Base-by-base conservation (phyloP, 257 asterid genomes). In the Verbascum thapsus region DNA sequence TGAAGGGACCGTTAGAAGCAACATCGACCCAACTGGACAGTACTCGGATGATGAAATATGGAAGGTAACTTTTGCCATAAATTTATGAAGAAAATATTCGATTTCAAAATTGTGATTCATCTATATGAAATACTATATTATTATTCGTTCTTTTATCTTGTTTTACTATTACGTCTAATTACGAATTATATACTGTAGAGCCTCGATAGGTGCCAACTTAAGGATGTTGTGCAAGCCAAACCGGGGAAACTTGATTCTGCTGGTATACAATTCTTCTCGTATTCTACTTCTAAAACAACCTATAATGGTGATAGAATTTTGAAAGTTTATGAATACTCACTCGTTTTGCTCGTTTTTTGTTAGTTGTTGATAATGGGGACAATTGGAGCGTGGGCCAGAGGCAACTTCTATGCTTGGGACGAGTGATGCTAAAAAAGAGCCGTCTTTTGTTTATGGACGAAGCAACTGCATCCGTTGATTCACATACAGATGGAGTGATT, bases 381-480 rank as follows among this genome's bases (percentile, higher is more conserved):
- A 89, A 94, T 74, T 94, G 99, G 99, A 94, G 99, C 37, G 97
- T 94, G 3, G 99, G 99, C 51, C 99, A 94, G 69, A 80, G 99
- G 72, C 99, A 94, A 68, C 94, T 94, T 55, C 81, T 94, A 11
- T 94, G 99, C 74, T 66, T 94, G 58, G 97, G 99, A 55, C 67
- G 99, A 58, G 99, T 94, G 71, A 94, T 94, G 99, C 81, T 94
- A 11, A 90, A 87, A 66, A 81, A 78, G 56, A 84, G 99, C 83
- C 71, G 83, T 8, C 86, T 94, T 60, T 64, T 94, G 53, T 90
- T 94, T 58, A 81, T 94, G 97, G 99, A 94, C 50, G 99, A 94
- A 73, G 96, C 99, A n/a, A 94, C 97, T 0, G 99, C 99, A 0
- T 90, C 96, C 13, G 95, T 94, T 12, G 99, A 94, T 81, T 94